These are phyloP conservation scores for Scutellaria baicalensis DNA, from an alignment of 257 asterid species.

Conservation along the genomic window DNA sequence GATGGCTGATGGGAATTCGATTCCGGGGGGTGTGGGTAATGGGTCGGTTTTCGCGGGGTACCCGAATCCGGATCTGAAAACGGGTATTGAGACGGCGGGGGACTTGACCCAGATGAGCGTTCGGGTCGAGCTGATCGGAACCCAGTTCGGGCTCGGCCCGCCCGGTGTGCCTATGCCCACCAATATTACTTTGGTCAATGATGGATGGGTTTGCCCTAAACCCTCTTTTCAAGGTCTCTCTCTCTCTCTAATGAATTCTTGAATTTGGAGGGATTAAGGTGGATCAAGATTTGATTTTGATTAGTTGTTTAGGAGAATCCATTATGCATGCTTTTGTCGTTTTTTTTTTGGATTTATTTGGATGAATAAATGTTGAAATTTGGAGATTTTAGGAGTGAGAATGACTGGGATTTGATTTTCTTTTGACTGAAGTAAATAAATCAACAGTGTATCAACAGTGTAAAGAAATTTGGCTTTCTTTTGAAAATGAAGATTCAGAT, in stretches of 20 bases:
- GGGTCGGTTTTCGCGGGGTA: conserved; percentile 78
- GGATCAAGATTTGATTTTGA: not conserved
- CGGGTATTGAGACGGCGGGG: conserved; percentile 90
- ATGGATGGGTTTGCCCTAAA: conserved; percentile 69
- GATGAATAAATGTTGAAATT: not conserved
- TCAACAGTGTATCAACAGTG: too few relatives aligned
- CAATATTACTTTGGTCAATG: conserved; percentile 63
- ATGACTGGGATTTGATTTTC: not conserved
- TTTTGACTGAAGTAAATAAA: not conserved
- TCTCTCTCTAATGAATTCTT: not conserved
- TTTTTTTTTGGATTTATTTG: not conserved
- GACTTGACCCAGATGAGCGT: conserved; percentile 75
- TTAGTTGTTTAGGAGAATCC: not conserved
- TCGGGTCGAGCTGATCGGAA: conserved; percentile 53
- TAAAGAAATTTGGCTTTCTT: not conserved
- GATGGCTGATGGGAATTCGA: conserved; percentile 60
- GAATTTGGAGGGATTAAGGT: not conserved
- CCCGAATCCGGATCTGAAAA: conserved; percentile 78
- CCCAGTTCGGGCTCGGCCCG: conserved; percentile 79
- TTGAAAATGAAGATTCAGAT: not conserved
- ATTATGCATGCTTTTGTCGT: not conserved
- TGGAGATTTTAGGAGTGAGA: not conserved
- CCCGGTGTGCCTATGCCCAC: conserved; percentile 56
- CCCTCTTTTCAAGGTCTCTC: conserved; percentile 56
- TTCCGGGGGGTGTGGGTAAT: conserved; percentile 68